Conservation (phyloP, 164 flowering plant species). For the Echeveria elegans region DNA sequence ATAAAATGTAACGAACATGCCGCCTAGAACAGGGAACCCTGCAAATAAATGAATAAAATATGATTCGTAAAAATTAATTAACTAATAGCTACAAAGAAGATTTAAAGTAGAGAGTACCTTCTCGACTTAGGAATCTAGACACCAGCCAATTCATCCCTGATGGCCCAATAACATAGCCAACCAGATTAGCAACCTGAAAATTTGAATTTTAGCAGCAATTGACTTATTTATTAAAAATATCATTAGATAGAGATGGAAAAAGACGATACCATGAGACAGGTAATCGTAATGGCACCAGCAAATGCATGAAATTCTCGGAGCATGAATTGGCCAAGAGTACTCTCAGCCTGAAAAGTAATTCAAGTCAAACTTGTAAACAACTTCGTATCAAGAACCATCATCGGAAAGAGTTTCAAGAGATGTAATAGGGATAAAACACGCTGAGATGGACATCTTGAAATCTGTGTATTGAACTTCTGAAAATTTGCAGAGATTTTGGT, state of each 20-base stretch:
- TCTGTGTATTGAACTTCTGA: too few species aligned
- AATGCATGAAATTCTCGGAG: slow-evolving; percentile 74
- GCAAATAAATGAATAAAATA: slow-evolving; percentile 10
- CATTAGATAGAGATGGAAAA: background rate
- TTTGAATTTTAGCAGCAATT: background rate
- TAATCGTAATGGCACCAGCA: slow-evolving; percentile 85
- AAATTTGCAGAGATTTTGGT: too few species aligned
- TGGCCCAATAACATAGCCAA: slow-evolving; percentile 88
- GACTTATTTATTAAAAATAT: background rate
- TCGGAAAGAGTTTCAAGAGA: background rate
- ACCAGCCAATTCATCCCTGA: slow-evolving; percentile 71
- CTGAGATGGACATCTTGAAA: too few species aligned
- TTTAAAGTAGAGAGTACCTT: slow-evolving; percentile 33
- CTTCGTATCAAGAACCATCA: background rate
- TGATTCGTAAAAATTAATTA: background rate
- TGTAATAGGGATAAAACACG: too few species aligned
- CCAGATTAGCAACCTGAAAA: slow-evolving; percentile 82
- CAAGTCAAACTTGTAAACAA: background rate
- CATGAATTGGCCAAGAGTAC: slow-evolving; percentile 38
- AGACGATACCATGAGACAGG: slow-evolving; percentile 84
- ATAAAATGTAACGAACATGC: slow-evolving; percentile 73
- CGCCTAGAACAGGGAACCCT: slow-evolving; percentile 67
- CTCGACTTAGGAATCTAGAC: slow-evolving; percentile 49
- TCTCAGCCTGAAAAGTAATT: slow-evolving; percentile 41
- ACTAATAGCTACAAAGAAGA: background rate